Base-by-base conservation (phyloP, 805 yeast species). In the Phaffomyces antillensis region DNA sequence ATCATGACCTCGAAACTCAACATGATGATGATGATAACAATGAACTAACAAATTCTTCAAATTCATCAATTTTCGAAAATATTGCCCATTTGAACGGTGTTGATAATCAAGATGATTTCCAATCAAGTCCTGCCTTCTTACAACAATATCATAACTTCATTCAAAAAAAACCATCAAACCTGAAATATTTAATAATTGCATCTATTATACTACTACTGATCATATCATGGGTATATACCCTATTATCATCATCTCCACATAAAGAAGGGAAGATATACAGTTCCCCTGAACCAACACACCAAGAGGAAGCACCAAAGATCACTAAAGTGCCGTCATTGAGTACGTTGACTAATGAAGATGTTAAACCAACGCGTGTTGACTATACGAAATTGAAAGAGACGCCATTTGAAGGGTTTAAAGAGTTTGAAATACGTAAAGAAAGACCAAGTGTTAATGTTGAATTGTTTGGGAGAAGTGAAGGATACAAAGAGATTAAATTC, bases 401-500 rank as follows among this genome's bases (percentile, higher is more conserved):
- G 13, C 40, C 43, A 18, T 33, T 43, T 18, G 32, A 40, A 12
- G 24, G 41, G 10, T n/a, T 48, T 4, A 42, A 38, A 15, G 51
- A 47, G 26, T 24, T 41, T n/a, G 41, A 39, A 10, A 36, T 45
- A 5, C 51, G 39, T 13, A 34, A 40, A 37, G 37, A 46, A 18
- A 38, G 47, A 32, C 45, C 26, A 11, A 40, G 37, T 10, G 44
- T 58, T 4, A 49, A 50, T 0, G 34, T 39, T 9, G 43, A 45
- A 25, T n/a, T 37, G 1, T 37, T 41, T 20, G 33, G 30, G 11
- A 38, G 37, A 5, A 40, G 41, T 1, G 11, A 23, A 4, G 10
- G 34, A 2, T 37, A 39, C 4, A 45, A 46, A 10, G 45, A 57
- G 2, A 58, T 64, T 36, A 50, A 46, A 45, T 57, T 59, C 49